Base-by-base conservation (phyloP, 768 basidiomycete species). In the Heimioporus sp. region DNA sequence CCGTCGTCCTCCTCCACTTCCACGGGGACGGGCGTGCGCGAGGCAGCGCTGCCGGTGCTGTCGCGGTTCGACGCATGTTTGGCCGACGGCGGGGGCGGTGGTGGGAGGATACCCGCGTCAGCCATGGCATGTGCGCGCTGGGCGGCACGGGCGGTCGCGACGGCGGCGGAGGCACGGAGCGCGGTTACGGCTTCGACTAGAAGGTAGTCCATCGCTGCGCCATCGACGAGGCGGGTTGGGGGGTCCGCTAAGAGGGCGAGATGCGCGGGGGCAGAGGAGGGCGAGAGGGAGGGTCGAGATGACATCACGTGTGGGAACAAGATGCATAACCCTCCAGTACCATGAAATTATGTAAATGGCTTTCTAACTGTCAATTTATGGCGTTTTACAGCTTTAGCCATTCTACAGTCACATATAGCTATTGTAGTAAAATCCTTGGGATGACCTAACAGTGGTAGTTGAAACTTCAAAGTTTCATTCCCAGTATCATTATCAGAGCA, bases 181-280 rank as follows among this genome's bases (percentile, higher is more conserved):
- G 87, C 81, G 60, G 82, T 77, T 53, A 92, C 85, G 48, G 87
- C 76, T 66, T 90, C 87, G 51, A 93, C 91, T 51, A 93, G 72
- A 62, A 98, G 85, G 71, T 93, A 95, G 61, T 92, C 90, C 81
- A 90, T 85, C 4, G 75, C 83, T 9, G 83, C 79, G 43, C 72
- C 81, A 61, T 91, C 87, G 50, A 90, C 76, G 38, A 81, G 73
- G 28, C 77, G 76, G 10, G 65, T 65, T 21, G 86, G 82, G 1
- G 86, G 83, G 53, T 90, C 86, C 2, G 87, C 80, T 15, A 90
- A 74, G 2, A 75, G 65, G n/a, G 79, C 70, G 35, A 35, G 35
- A 16, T 12, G 35, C 7, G 24, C 24, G 24, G 35, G 35, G 11
- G 35, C 16, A 13, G 35, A 16, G 9, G 35, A 5, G 11, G 35